Conservation (phyloP, 2,329 filamentous ascomycete genomes). For the Drechslerella coelobrocha region DNA sequence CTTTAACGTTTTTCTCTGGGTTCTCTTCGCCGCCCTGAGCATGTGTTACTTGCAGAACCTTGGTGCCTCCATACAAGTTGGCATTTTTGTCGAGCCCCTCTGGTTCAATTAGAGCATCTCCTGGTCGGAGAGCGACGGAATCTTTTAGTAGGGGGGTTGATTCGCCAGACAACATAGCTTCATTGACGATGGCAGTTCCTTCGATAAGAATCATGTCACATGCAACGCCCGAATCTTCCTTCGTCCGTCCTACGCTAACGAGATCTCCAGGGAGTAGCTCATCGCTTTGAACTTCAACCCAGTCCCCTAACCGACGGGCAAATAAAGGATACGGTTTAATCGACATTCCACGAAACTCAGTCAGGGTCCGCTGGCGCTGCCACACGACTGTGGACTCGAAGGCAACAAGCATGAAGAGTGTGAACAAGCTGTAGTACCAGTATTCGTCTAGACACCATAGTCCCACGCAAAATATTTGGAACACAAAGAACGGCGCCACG, state of each 20-base stretch:
- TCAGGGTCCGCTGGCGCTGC: slow-evolving; percentile 95
- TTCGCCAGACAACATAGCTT: slow-evolving; percentile 98
- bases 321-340: slow-evolving; percentile 97
- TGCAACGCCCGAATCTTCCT: slow-evolving; percentile 94
- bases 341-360: slow-evolving; percentile 97
- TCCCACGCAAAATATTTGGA: slow-evolving; percentile 97
- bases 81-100: slow-evolving; percentile 96
- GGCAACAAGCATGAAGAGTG: slow-evolving; percentile 94
- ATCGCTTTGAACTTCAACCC: slow-evolving; percentile 88
- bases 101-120: slow-evolving; percentile 78
- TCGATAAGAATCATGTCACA: slow-evolving; percentile 97
- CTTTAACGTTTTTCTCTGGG: slow-evolving; percentile 63
- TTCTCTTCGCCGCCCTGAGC: slow-evolving; percentile 44
- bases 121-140: slow-evolving; percentile 86
- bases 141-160: slow-evolving; percentile 97
- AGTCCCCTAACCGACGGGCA: slow-evolving; percentile 85
- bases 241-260: slow-evolving; percentile 88
- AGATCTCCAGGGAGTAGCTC: slow-evolving; percentile 91
- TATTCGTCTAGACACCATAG: slow-evolving; percentile 99
- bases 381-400: slow-evolving; percentile 99
- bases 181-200: slow-evolving; percentile 95
- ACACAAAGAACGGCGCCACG: slow-evolving; percentile 98
- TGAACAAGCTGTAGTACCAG: slow-evolving; percentile 99
- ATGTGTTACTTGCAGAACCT: slow-evolving; percentile 79
- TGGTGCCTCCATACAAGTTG: slow-evolving; percentile 95